Evolutionary conservation across 768 basidiomycete species (phyloP), one percentile per base, ranked within the genome.

Genomic region (Mycena polygramma): DNA sequence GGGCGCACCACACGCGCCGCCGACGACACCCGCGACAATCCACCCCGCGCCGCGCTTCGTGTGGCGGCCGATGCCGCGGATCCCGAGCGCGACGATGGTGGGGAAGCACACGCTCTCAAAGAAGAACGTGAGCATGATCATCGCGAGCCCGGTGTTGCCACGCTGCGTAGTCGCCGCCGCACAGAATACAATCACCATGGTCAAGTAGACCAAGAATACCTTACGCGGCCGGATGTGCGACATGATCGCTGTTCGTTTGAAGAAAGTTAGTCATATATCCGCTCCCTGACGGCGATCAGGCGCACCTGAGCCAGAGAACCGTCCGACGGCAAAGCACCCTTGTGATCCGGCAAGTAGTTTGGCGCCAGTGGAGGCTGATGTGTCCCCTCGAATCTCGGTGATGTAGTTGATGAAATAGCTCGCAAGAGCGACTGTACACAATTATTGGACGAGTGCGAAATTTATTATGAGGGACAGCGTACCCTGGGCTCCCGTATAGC

Each of bases 21-120:
- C 80, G 13, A 77, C 80, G 4, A 81, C 79, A 36, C 79, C 79
- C 14, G 66, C 79, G 30, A 81, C 74, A 53, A 81, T 80, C 77
- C 72, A 79, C 4, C 79, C 79, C 10, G 78, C 74, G 3, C 75
- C 80, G 52, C 79, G 74, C 78, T 81, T 81, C 14, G 80, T 80
- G 63, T 81, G 80, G 35, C 73, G 72, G 10, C 80, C 80, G 39
- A 81, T 67, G 8, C 80, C 80, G 36, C 79, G 74, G 52, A 81
- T 79, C 1, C 79, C 80, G 9, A 81, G 63, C 0, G 78, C 79
- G 15, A 81, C 79, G 46, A 81, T 81, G 35, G 80, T 81, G 4
- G 80, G 80, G 79, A 81, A 81, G 37, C 78, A 78, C 26, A 81
- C 79, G 55, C 79, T 80, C 73, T 81, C 80, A 26, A 81, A 81